These are phyloP conservation scores for Stevia rebaudiana DNA, from an alignment of 140 eudicot species.

Conservation along the genomic window DNA sequence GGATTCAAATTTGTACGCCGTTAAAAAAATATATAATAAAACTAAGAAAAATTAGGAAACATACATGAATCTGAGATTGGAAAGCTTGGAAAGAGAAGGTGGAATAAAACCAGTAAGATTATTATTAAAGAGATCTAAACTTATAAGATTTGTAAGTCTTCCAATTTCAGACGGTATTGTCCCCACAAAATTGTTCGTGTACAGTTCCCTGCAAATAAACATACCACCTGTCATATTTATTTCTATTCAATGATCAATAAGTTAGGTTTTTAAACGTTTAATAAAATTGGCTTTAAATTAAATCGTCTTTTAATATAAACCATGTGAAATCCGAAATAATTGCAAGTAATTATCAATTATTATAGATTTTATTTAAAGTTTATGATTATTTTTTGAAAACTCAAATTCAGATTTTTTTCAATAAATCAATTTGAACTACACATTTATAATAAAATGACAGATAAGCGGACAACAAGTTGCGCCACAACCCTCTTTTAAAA, in stretches of 20 bases:
- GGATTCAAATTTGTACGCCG: too few species aligned
- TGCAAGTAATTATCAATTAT: neutral
- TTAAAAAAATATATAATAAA: neutral
- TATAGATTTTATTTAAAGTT: neutral
- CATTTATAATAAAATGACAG: too few species aligned
- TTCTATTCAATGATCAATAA: constrained; percentile 12
- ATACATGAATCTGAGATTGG: constrained; percentile 50
- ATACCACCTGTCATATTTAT: constrained; percentile 14
- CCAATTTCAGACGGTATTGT: constrained; percentile 50
- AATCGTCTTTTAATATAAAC: neutral
- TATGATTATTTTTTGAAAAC: too few species aligned
- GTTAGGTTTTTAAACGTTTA: neutral
- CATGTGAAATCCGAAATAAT: neutral
- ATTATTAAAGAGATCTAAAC: constrained; percentile 54
- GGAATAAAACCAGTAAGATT: constrained; percentile 61
- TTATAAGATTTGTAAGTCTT: constrained; percentile 45
- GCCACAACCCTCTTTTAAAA: too few species aligned
- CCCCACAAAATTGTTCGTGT: constrained; percentile 61
- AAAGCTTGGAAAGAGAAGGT: constrained; percentile 45
- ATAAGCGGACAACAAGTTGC: too few species aligned
- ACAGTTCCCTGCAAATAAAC: constrained; percentile 47
- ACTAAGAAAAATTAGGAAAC: neutral
- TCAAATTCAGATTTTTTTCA: too few species aligned
- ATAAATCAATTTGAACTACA: too few species aligned
- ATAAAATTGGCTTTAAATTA: neutral